Evolutionary conservation across 164 flowering plant species (phyloP), one percentile per base, ranked within the genome.

Genomic region (Vitis cinerea): DNA sequence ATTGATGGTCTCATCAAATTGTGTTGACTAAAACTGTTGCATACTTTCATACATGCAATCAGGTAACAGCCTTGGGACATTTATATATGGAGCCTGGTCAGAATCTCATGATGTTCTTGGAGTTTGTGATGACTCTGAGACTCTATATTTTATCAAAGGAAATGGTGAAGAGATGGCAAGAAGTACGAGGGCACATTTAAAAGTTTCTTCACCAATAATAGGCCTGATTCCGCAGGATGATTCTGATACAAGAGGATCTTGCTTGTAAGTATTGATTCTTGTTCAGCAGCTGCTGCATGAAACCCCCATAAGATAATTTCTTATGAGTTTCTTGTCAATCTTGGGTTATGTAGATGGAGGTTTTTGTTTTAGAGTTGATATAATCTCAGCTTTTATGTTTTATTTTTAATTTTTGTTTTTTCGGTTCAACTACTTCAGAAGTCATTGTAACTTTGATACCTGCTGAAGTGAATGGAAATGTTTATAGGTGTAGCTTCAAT

Each of bases 61-160:
- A 94, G 98, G 85, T 80, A 59, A 69, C 61, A 78, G 62, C 66
- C 50, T 65, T 59, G 71, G 76, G 52, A 65, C 79, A 65, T 89
- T 90, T 76, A 76, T 63, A 15, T 74, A 63, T 77, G 99, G 99
- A 76, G 78, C 86, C 63, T 96, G 98, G 99, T 91, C 93, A 9
- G 99, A 91, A 73, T 68, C 71, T 72, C 87, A 86, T 78, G 87
- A 82, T 76, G 67, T 96, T 69, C 89, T 96, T 78, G 97, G 93
- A 66, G 80, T 89, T 73, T 72, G 74, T 78, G 98, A 93, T 83
- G 87, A 86, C 47, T 53, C 66, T 31, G 82, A 84, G 68, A 85
- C 83, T 6, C 68, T 96, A 17, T 87, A 84, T 77, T 83, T 96
- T 60, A 78, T 96, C 68, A 89, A 85, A 84, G 72, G 84, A 67